phyloP scores from a whole-genome alignment of 2,329 filamentous ascomycete genomes.

The Aureobasidium sp. region DNA sequence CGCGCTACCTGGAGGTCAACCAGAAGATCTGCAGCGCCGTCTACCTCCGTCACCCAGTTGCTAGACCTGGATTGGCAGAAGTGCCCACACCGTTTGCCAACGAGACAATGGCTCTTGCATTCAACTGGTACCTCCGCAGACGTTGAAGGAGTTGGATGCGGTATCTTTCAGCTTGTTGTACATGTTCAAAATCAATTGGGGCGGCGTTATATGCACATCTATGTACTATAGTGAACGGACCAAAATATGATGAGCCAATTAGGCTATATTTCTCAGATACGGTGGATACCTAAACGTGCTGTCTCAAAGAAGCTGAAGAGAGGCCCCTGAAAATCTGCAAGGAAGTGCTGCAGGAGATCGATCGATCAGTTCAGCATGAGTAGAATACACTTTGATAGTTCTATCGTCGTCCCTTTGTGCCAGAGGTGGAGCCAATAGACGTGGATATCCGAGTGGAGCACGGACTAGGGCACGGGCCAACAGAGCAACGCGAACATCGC shows the following conservation, averaged over 20 bases:
- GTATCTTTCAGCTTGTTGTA: conserved; percentile 6
- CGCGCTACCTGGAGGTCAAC: conserved; percentile 93
- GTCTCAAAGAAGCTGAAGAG: not conserved
- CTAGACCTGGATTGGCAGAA: conserved; percentile 65
- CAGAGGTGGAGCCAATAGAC: not conserved
- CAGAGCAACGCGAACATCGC: not conserved
- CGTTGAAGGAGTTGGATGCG: conserved; percentile 42
- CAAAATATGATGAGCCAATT: not conserved
- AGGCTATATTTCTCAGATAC: not conserved
- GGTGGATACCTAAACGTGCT: not conserved
- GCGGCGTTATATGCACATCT: conserved; percentile 5
- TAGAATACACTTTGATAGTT: not conserved
- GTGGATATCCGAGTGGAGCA: not conserved
- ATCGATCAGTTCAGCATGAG: not conserved
- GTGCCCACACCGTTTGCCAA: conserved; percentile 69
- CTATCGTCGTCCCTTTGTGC: not conserved
- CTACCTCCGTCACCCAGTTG: conserved; percentile 89
- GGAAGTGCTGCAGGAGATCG: not conserved
- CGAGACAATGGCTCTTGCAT: conserved; percentile 68
- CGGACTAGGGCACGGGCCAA: not conserved
- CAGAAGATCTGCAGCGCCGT: conserved; percentile 94
- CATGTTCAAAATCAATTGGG: conserved; percentile 8
- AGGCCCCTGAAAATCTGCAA: not conserved
- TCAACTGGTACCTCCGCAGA: conserved; percentile 88
- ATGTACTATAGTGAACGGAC: conserved; percentile 8